Evolutionary conservation across 2,329 filamentous ascomycete species (phyloP), one percentile per base, ranked within the genome.

Genomic region (Penicillium olsonii): DNA sequence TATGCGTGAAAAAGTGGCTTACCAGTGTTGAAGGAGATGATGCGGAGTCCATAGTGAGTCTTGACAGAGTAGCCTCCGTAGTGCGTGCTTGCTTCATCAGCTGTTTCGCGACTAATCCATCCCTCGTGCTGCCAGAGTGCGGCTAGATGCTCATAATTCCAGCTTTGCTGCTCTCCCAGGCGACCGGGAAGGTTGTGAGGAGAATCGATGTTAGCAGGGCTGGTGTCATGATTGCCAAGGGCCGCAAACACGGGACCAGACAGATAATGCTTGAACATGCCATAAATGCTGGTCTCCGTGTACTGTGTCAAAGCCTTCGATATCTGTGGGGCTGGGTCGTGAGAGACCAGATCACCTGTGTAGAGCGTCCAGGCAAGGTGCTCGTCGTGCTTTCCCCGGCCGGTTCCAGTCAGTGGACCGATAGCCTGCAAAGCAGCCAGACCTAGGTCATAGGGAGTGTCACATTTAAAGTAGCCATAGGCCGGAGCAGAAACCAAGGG

Each of bases 61-160:
- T 79, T 77, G 43, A 82, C 70, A 0, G 76, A 78, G 60, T 83
- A 84, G 0, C 75, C 80, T 11, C 75, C 80, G 51, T 83, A 83
- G 57, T 84, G 81, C 6, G 74, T 66, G 3, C 72, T 65, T 2
- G 80, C 80, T 59, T 80, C 60, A 2, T 69, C 63, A 1, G 76
- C 78, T 4, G 73, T 72, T 12, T 68, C 56, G 10, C 64, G 61
- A 50, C 74, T 71, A 42, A 84, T 74, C 80, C 80, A 84, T 15
- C 77, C 77, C 50, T 82, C 77, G 48, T 82, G 75, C 54, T 77
- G 68, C 81, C 81, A 83, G 0, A 83, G 67, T 11, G 66, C 68
- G n/a, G 80, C 72, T 14, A 83, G 69, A 55, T 83, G 79, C 20
- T 81, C 70, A 55, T 79, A 82, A 55, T 83, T 82, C 81, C 81